Conservation (phyloP, 345 rosid species). For the Raphanus sativus region DNA sequence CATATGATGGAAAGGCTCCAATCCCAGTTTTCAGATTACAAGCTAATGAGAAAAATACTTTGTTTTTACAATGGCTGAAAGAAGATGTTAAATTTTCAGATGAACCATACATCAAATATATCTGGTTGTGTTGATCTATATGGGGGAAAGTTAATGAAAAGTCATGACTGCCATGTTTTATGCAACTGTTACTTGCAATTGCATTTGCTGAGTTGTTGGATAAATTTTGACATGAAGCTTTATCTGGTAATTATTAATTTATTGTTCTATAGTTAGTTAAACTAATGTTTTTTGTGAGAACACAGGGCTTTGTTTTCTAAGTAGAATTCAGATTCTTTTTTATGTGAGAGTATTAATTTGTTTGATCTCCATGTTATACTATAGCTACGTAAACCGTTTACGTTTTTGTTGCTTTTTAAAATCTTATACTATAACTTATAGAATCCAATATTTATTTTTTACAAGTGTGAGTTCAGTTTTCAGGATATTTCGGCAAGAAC, state of each 20-base stretch:
- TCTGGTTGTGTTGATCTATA: not conserved
- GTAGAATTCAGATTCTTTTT: no score
- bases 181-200: no score
- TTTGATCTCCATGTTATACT: no score
- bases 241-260: not conserved
- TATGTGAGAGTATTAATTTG: no score
- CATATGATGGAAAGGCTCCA: not conserved
- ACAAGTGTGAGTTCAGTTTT: not conserved
- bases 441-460: not conserved
- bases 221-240: not conserved
- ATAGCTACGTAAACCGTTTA: no score
- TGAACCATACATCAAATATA: not conserved
- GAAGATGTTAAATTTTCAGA: not conserved
- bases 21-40: not conserved
- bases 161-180: no score
- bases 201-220: not conserved
- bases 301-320: no score
- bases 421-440: not conserved
- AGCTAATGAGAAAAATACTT: no score
- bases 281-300: no score
- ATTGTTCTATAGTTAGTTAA: not conserved
- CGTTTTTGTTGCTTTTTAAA: no score
- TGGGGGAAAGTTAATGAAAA: no score
- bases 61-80: not conserved
- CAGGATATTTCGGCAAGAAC: not conserved